Conservation (phyloP, 352 stramenopile genomes). For the Globisporangium perplexum region DNA sequence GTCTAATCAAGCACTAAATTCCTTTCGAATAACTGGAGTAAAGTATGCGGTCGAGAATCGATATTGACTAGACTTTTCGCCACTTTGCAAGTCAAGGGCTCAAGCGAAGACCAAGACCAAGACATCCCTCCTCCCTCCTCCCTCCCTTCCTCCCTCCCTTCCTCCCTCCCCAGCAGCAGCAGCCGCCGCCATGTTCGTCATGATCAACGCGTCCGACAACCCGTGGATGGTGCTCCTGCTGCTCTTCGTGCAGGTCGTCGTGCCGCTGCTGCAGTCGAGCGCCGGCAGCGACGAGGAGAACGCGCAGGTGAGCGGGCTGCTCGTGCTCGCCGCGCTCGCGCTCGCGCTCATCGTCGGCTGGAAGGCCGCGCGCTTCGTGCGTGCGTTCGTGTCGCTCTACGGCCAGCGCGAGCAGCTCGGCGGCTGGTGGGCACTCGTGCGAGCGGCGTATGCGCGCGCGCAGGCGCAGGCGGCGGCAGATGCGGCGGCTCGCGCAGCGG, state of each 20-base stretch:
- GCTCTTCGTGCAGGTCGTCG: constrained; percentile 71
- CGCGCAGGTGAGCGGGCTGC: constrained; percentile 44
- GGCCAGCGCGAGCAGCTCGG: constrained; percentile 11
- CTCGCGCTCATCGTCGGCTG: constrained; percentile 49
- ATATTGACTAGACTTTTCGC: not conserved
- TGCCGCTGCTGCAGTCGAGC: constrained; percentile 70
- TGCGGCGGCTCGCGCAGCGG: constrained; percentile 27
- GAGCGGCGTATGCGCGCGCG: constrained; percentile 38
- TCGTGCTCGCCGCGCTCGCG: constrained; percentile 48
- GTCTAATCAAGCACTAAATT: too few relatives aligned
- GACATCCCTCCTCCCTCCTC: not conserved
- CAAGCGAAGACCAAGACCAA: not conserved
- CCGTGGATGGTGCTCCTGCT: constrained; percentile 75
- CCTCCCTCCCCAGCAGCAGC: not conserved
- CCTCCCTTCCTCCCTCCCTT: constrained; percentile 13
- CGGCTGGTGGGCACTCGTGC: constrained; percentile 49
- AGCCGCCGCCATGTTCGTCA: constrained; percentile 56
- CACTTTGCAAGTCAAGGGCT: not conserved
- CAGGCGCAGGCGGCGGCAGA: constrained; percentile 24
- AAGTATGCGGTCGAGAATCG: not conserved
- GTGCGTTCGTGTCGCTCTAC: constrained; percentile 38
- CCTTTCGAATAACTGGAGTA: too few relatives aligned
- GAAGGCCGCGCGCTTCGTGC: constrained; percentile 52
- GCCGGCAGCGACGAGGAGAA: constrained; percentile 40
- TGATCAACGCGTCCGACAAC: constrained; percentile 75